phyloP scores from a whole-genome alignment of 257 asterid genomes.

The Buddleja alternifolia region DNA sequence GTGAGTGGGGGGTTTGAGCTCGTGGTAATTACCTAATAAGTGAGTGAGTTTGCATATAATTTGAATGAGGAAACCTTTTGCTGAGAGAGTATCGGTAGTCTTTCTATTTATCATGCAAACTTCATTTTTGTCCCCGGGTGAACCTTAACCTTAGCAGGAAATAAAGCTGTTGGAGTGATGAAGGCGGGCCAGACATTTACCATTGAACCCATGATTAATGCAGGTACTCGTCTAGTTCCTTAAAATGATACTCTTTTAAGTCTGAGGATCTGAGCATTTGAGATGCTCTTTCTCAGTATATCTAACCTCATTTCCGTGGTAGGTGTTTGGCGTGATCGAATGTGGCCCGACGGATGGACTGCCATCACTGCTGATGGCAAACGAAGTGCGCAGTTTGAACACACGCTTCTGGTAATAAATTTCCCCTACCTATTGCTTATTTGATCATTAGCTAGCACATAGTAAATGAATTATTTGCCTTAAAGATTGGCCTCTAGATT shows the following conservation, averaged over 20 bases:
- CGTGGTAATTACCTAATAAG: too few relatives aligned
- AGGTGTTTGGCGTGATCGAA: slow-evolving; percentile 95
- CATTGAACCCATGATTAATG: slow-evolving; percentile 94
- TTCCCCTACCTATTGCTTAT: background rate
- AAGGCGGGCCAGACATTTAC: slow-evolving; percentile 96
- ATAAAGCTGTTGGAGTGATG: slow-evolving; percentile 97
- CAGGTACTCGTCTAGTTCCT: slow-evolving; percentile 45
- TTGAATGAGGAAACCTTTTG: too few relatives aligned
- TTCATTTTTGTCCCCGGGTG: slow-evolving; percentile 5
- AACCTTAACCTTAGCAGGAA: slow-evolving; percentile 77
- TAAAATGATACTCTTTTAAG: too few relatives aligned
- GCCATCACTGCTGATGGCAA: slow-evolving; percentile 91
- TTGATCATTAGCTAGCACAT: too few relatives aligned
- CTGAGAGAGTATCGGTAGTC: background rate
- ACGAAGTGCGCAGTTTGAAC: slow-evolving; percentile 97
- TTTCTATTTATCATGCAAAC: slow-evolving; percentile 16
- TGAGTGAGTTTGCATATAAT: background rate
- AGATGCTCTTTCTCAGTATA: too few relatives aligned
- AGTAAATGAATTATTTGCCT: too few relatives aligned
- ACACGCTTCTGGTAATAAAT: slow-evolving; percentile 74
- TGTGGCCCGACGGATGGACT: slow-evolving; percentile 99
- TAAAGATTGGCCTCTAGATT: too few relatives aligned
- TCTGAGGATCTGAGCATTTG: too few relatives aligned
- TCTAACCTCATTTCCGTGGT: slow-evolving; percentile 23
- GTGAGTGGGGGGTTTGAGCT: background rate